phyloP scores from a whole-genome alignment of 1,139 yeast species.

The Suhomyces kunorum region DNA sequence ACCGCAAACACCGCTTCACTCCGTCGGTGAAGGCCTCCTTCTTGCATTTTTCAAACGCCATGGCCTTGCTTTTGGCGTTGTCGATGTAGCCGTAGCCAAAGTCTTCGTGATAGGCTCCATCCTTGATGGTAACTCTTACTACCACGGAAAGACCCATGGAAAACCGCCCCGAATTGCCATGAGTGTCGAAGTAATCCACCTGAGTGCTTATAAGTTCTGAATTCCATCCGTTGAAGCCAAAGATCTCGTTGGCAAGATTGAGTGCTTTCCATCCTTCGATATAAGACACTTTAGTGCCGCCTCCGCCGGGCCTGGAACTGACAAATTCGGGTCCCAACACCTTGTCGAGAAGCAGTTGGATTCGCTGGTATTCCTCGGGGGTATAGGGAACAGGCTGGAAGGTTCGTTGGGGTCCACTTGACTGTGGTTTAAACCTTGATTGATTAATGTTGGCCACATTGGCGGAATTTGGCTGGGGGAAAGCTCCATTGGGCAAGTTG shows the following conservation, averaged over 20 bases:
- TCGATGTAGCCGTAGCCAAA: constrained; percentile 81
- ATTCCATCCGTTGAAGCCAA: constrained; percentile 82
- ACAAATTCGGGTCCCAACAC: constrained; percentile 90
- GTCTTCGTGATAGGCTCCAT: constrained; percentile 79
- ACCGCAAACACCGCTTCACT: constrained; percentile 69
- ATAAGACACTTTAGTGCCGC: constrained; percentile 66
- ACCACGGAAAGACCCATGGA: constrained; percentile 70
- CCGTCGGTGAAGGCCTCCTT: constrained; percentile 86
- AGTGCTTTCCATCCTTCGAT: constrained; percentile 83
- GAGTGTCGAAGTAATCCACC: constrained; percentile 72
- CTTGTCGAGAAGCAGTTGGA: constrained; percentile 51
- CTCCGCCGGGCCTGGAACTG: constrained; percentile 78
- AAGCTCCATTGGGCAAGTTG: background rate
- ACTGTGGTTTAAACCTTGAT: constrained; percentile 11
- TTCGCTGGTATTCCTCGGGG: constrained; percentile 39
- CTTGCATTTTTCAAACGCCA: constrained; percentile 78
- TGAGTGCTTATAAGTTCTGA: constrained; percentile 65
- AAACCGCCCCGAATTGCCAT: constrained; percentile 52
- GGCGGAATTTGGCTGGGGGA: constrained; percentile 4
- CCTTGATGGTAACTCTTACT: constrained; percentile 68
- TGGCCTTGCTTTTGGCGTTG: constrained; percentile 66
- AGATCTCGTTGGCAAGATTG: constrained; percentile 74
- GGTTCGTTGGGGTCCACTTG: constrained; percentile 16
- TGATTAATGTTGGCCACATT: constrained; percentile 8
- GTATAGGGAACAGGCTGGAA: constrained; percentile 37